Evolutionary conservation across 768 basidiomycete genomes (phyloP), one percentile per base, ranked within the genome.

Genomic region (Kwoniella shandongensis): DNA sequence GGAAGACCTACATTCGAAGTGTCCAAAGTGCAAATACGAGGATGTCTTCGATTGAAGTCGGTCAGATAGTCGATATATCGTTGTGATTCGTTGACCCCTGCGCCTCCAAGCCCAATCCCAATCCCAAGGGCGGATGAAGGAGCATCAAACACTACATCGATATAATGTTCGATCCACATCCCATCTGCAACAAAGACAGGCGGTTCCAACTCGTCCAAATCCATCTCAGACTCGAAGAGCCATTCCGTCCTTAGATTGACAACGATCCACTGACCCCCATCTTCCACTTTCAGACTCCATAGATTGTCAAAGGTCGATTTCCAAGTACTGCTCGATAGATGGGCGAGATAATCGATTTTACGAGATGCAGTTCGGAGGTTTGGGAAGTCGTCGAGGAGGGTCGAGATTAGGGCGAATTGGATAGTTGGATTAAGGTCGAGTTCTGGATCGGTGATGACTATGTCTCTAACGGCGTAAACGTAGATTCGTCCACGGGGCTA

Each of bases 401-500:
- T 36, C 3, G 29, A 26, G 25, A 50, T 44, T 10, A 35, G 18
- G 8, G 30, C 40, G 30, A 49, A 38, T 22, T 57, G 55, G 1
- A 40, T 41, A 2, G 17, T 26, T 18, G 40, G 46, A 20, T 57
- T 39, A 18, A 23, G 15, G 2, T 26, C 46, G 10, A 39, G 30
- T 4, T 36, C 10, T 2, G 48, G 30, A 27, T 57, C 48, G 18
- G 17, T 12, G 1, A 57, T 13, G 10, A 25, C 29, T 8, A 57
- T 13, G 8, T 36, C 20, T 3, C 38, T 25, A 10, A 57, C 44
- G 1, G 55, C 47, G 10, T 50, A 10, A 15, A 22, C 26, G 26
- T 57, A 57, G 22, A 50, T 18, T 13, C 30, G 47, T 2, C 47
- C 44, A 20, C 41, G 27, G 11, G 35, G 36, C 55, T 57, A n/a